Evolutionary conservation across 441 rosid genomes (phyloP), one percentile per base, ranked within the genome.

Genomic region (Sinapis alba): DNA sequence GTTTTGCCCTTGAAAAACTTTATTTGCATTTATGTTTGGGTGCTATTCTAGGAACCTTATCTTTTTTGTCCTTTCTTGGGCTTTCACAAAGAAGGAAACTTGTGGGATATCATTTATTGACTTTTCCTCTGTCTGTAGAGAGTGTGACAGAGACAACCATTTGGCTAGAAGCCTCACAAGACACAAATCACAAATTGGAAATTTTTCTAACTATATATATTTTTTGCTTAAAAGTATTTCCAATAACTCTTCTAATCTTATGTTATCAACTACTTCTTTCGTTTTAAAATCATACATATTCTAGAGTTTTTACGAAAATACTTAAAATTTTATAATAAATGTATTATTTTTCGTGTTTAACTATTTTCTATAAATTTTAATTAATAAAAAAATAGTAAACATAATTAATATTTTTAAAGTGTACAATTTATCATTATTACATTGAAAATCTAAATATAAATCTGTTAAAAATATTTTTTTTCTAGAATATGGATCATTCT

Each of bases 91-190:
- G 30, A 20, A 23, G 27, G 71, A 71, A 77, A 72, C 77, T 71
- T 65, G 73, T 65, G 80, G 76, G 64, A 72, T 60, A 59, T 71
- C 77, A 60, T 65, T 50, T 59, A 30, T 77, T 72, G 74, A 73
- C 70, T 72, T 78, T 73, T 28, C 34, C 60, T 30, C 65, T 56
- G 27, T 24, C 20, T 11, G 36, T 20, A 34, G 36, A 28, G 75
- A 70, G 75, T 62, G 80, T 76, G 80, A 64, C 28, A 45, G 60
- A 64, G 66, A 69, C 61, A 64, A 27, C 65, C 65, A 15, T 71
- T 56, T 77, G 66, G 66, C 26, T 70, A 61, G 34, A 62, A 61
- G 36, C 65, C 51, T 76, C 65, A 8, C 43, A 36, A 36, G 13
- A 12, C 7, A 41, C 47, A 41, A 3, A 10, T 10, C 43, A 36